Percentiles rank a stretch among this genome's conserved stretches.
These are phyloP conservation scores for Entomortierella beljakovae DNA, from an alignment of 192 early-diverging fungal species.

Conservation along the genomic window DNA sequence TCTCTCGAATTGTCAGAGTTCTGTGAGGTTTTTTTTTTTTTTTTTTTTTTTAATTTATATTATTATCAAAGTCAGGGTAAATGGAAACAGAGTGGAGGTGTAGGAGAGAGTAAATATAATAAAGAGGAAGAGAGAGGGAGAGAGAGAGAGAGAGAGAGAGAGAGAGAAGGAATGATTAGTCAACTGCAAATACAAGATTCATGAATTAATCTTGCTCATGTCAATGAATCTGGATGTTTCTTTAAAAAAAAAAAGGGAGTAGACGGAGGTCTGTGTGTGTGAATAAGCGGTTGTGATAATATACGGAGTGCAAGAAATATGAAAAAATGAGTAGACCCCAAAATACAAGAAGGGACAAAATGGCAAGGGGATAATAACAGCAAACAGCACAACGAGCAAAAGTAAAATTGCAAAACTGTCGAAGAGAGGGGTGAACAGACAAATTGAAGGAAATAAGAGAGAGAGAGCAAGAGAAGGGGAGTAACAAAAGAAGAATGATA, in stretches of 20 bases:
- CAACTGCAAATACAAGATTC: no score
- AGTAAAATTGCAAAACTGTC: no score
- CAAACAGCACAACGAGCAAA: no score
- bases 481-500: no score
- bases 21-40: no score
- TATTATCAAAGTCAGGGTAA: neutral
- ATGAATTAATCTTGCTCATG: no score
- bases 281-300: neutral
- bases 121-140: neutral
- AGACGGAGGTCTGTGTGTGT: neutral
- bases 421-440: neutral
- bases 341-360: neutral
- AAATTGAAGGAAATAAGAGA: no score
- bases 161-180: neutral
- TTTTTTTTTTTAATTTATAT: no score
- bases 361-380: neutral
- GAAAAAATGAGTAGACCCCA: neutral
- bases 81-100: neutral
- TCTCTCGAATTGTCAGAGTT: no score
- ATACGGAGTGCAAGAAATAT: neutral
- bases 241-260: neutral
- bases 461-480: neutral
- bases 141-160: constrained; percentile 1
- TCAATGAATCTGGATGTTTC: neutral
- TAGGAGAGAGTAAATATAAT: neutral